Evolutionary conservation across 2,329 filamentous ascomycete species (phyloP).

Genomic region (Ophiosphaerella narmari): DNA sequence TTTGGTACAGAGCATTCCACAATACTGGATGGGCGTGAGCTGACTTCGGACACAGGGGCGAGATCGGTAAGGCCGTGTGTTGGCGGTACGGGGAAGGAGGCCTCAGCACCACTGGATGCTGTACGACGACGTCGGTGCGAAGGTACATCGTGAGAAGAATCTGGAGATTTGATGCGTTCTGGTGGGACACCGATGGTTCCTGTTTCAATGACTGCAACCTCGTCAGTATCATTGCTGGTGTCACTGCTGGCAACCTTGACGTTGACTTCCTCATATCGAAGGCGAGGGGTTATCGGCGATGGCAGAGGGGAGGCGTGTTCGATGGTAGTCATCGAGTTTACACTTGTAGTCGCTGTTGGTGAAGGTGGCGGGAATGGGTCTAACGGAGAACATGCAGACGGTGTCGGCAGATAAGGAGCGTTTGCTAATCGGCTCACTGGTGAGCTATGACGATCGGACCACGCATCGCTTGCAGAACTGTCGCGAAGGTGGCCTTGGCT

Average conservation of each 20-base stretch:
- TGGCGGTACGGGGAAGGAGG: slow-evolving; percentile 26
- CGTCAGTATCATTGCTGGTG: slow-evolving; percentile 37
- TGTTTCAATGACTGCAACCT: slow-evolving; percentile 26
- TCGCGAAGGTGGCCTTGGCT: slow-evolving; percentile 31
- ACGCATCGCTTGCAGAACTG: slow-evolving; percentile 34
- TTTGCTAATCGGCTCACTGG: slow-evolving; percentile 17
- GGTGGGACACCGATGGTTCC: slow-evolving; percentile 30
- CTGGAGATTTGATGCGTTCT: slow-evolving; percentile 26
- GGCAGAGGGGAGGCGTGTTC: slow-evolving; percentile 39
- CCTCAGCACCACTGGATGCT: slow-evolving; percentile 39
- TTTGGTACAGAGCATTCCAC: slow-evolving; percentile 21
- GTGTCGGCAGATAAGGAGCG: slow-evolving; percentile 26
- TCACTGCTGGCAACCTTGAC: slow-evolving; percentile 47
- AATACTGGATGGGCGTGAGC: slow-evolving; percentile 28
- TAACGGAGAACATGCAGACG: slow-evolving; percentile 37
- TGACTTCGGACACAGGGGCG: slow-evolving; percentile 26
- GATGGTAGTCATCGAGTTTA: slow-evolving; percentile 37
- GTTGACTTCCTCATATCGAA: slow-evolving; percentile 32
- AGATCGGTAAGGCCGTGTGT: slow-evolving; percentile 19
- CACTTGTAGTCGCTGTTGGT: slow-evolving; percentile 28
- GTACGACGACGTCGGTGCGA: slow-evolving; percentile 39
- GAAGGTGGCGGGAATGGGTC: slow-evolving; percentile 37
- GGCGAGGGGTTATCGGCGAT: slow-evolving; percentile 43
- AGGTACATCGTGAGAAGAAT: slow-evolving; percentile 13
- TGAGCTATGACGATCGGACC: slow-evolving; percentile 19